These are phyloP conservation scores for Diospyros kaki DNA, from an alignment of 148 eudicot genomes.

Conservation along the genomic window DNA sequence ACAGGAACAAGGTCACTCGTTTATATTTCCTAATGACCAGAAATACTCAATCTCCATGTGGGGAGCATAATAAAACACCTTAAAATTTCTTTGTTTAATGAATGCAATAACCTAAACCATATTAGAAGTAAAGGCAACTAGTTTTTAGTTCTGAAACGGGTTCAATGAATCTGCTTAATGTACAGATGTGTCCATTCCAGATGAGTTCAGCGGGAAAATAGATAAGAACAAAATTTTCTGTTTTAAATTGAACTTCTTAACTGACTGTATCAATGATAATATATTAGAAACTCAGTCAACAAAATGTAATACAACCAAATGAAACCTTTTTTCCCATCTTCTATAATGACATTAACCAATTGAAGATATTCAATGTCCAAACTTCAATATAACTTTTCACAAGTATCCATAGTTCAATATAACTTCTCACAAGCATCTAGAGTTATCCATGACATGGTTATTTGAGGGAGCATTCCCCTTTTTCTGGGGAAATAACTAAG, in stretches of 20 bases:
- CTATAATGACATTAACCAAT: no score
- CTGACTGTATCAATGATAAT: neutral
- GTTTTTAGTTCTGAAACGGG: neutral
- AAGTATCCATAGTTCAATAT: neutral
- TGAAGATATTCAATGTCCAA: neutral
- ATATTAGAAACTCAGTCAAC: neutral
- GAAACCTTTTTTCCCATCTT: no score
- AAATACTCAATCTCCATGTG: neutral
- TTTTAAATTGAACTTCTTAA: neutral
- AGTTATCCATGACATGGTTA: neutral
- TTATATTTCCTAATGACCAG: neutral
- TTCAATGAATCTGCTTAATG: neutral
- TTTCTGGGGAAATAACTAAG: neutral
- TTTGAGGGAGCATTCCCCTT: neutral
- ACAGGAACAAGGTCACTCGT: conserved; percentile 4
- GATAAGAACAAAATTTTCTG: neutral
- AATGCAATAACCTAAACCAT: neutral
- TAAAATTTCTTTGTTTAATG: neutral
- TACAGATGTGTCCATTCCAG: neutral
- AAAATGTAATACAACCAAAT: no score
- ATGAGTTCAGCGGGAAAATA: neutral
- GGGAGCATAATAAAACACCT: neutral
- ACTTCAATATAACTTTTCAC: neutral
- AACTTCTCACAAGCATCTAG: neutral
- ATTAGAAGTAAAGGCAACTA: neutral